Evolutionary conservation across 116 monocot genomes (phyloP), one percentile per base, ranked within the genome.

Genomic region (Dioscorea cayenensis): DNA sequence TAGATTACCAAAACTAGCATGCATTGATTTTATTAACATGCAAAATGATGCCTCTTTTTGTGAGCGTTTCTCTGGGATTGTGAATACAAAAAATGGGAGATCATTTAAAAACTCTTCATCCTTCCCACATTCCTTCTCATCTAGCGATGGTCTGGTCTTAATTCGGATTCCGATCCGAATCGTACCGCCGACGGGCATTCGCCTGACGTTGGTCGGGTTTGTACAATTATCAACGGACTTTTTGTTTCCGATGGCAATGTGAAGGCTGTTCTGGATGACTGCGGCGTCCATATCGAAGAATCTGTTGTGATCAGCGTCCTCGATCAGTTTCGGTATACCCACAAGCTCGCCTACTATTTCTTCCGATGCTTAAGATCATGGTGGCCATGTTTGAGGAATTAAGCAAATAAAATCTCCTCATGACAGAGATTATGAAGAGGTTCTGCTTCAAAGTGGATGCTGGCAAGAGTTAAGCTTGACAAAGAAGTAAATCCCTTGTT

Each of bases 341-440:
- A 90, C 79, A 79, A 66, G 51, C 93, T 88, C 2, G 77, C 96
- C 0, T 77, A 72, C 68, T 72, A 90, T 20, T 96, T 96, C 82
- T 96, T 92, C 81, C 66, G 81, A 2, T 96, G 96, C 90, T 97
- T 51, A 88, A 93, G 70, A 76, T 84, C 3, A 76, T 97, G 86
- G 78, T 84, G 19, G 66, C 71, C 2, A 51, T 90, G 19, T 70
- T 93, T 22, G 71, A 86, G 48, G 90, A 93, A 63, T 89, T 85
- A 92, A 85, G 84, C 14, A 73, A 65, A 35, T 60, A 71, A 49
- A 66, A 73, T 14, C 3, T 78, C n/a, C 73, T 97, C 21, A 67
- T 74, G 11, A 64, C 85, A 59, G 89, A 86, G 7, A 73, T 94
- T 74, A 90, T 93, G 84, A 85, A 91, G 28, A 88, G 49, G 38